Conservation (phyloP, 2,329 filamentous ascomycete genomes). For the Aspergillus arachidicola region DNA sequence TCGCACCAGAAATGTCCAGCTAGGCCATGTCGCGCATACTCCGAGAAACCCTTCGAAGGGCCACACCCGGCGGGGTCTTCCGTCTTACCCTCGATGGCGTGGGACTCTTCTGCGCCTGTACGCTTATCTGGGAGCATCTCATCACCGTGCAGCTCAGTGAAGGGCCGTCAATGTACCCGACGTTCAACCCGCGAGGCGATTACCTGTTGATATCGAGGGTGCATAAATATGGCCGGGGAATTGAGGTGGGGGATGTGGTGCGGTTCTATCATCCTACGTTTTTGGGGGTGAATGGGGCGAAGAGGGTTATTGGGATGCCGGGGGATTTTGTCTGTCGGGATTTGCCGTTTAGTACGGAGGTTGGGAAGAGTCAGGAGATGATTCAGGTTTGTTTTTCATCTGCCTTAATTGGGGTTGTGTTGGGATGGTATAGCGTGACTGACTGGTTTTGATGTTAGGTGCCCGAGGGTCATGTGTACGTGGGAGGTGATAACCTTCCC, state of each 20-base stretch:
- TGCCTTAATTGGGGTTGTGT: background rate
- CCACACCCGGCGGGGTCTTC: constrained; percentile 27
- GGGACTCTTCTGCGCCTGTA: constrained; percentile 39
- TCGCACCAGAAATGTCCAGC: constrained; percentile 10
- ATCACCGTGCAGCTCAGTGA: constrained; percentile 61
- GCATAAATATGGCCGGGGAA: constrained; percentile 68
- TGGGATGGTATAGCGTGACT: background rate
- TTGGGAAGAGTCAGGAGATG: constrained; percentile 41
- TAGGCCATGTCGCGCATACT: constrained; percentile 32
- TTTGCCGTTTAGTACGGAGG: constrained; percentile 36
- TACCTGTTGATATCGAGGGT: constrained; percentile 68
- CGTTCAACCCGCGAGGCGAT: constrained; percentile 69
- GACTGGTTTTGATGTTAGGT: constrained; percentile 57
- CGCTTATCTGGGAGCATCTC: constrained; percentile 58
- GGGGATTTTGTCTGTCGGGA: constrained; percentile 58
- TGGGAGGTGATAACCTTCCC: constrained; percentile 83
- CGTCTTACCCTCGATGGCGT: constrained; percentile 34
- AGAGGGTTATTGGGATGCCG: constrained; percentile 76
- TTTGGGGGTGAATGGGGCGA: constrained; percentile 65
- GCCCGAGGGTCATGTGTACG: constrained; percentile 87
- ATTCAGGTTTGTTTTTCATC: constrained; percentile 50
- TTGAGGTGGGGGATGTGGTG: constrained; percentile 81
- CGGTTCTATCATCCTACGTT: constrained; percentile 74
- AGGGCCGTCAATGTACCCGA: constrained; percentile 89
- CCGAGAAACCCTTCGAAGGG: constrained; percentile 27